Percentiles rank a stretch among this genome's conserved stretches.
Conservation (phyloP, 2,329 filamentous ascomycete species). For the Phialophora macrospora region DNA sequence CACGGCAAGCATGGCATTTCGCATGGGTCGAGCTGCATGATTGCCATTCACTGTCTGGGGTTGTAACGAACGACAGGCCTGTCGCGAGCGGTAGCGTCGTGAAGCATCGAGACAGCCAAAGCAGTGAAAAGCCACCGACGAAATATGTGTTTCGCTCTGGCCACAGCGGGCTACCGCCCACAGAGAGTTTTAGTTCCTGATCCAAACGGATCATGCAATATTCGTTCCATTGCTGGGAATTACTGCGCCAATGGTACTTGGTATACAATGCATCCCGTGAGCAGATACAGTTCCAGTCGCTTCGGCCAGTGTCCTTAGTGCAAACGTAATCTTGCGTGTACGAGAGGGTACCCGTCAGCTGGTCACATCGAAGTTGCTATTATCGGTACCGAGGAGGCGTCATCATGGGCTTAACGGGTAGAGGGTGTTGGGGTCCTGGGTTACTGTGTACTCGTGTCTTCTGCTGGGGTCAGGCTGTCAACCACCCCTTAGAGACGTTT, state of each 20-base stretch:
- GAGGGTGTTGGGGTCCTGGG: too few relatives aligned
- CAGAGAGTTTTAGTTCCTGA: background rate
- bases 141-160: background rate
- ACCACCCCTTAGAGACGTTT: background rate
- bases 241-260: background rate
- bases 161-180: background rate
- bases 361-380: background rate
- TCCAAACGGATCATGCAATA: background rate
- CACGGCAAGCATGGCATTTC: background rate
- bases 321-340: background rate
- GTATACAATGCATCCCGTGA: background rate
- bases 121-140: conserved; percentile 18
- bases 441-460: background rate
- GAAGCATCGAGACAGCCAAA: background rate
- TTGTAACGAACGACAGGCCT: background rate
- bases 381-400: background rate
- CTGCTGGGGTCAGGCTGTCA: background rate
- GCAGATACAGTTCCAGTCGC: background rate
- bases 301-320: background rate
- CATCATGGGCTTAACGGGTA: background rate
- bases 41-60: background rate
- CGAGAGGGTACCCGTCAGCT: background rate
- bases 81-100: background rate
- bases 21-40: background rate
- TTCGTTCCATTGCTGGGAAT: background rate